phyloP scores from a whole-genome alignment of 345 rosid genomes.

The Durio zibethinus region DNA sequence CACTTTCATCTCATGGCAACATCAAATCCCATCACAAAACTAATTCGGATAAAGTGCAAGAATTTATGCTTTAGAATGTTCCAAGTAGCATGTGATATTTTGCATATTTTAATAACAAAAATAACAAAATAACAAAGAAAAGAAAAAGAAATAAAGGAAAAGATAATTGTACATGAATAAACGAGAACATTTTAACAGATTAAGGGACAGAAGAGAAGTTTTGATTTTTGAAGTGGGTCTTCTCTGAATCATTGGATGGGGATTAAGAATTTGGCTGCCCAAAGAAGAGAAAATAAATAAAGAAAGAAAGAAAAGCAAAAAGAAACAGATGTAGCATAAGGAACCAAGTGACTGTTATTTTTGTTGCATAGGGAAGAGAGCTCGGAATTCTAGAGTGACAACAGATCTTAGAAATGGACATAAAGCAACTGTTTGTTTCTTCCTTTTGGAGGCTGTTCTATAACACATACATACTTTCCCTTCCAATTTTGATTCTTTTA shows the following conservation, averaged over 20 bases:
- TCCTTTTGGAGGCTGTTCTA: constrained; percentile 28
- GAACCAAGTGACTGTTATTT: constrained; percentile 39
- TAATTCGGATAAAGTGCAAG: constrained; percentile 30
- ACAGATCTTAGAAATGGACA: constrained; percentile 30
- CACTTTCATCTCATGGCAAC: constrained; percentile 18
- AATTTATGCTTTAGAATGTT: constrained; percentile 54
- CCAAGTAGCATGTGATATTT: constrained; percentile 44
- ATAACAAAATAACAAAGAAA: constrained; percentile 22
- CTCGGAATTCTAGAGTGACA: constrained; percentile 52
- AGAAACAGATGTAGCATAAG: constrained; percentile 45
- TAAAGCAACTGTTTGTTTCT: constrained; percentile 36
- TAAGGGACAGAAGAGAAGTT: constrained; percentile 8
- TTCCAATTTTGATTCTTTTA: constrained; percentile 27
- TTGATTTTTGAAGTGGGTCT: constrained; percentile 23
- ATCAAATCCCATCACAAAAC: constrained; percentile 18
- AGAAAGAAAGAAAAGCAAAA: constrained; percentile 44
- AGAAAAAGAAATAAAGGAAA: constrained; percentile 36
- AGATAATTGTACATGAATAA: constrained; percentile 20
- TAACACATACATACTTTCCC: constrained; percentile 16
- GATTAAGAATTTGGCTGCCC: constrained; percentile 32
- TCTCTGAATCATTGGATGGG: constrained; percentile 31
- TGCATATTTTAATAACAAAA: constrained; percentile 20
- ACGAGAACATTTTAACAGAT: constrained; percentile 13
- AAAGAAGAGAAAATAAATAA: constrained; percentile 29
- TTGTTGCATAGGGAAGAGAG: constrained; percentile 27